phyloP scores from a whole-genome alignment of 257 asterid species.

The Nicotiana tomentosiformis region DNA sequence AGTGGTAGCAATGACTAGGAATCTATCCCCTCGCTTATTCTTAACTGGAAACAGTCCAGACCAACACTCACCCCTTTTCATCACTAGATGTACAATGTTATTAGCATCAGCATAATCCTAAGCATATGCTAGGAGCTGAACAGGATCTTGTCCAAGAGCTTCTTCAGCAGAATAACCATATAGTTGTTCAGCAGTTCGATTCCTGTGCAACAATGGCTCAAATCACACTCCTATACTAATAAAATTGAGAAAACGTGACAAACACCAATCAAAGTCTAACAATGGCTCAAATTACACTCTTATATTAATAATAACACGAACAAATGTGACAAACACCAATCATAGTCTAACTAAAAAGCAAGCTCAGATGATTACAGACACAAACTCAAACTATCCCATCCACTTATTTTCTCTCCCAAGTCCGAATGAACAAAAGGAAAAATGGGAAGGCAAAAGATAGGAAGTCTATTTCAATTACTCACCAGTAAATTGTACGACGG shows the following conservation, averaged over 20 bases:
- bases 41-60: conserved; percentile 72
- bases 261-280: neutral
- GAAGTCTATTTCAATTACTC: conserved; percentile 21
- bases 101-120: conserved; percentile 36
- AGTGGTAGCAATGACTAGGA: conserved; percentile 48
- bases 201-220: conserved; percentile 46
- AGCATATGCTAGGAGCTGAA: conserved; percentile 47
- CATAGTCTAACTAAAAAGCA: neutral
- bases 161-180: conserved; percentile 71
- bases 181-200: conserved; percentile 62
- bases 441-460: neutral
- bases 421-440: neutral
- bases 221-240: neutral
- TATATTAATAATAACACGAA: no score
- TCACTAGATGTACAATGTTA: conserved; percentile 45
- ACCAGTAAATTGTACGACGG: conserved; percentile 75
- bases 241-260: neutral
- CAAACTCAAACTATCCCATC: neutral
- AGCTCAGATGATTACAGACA: neutral
- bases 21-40: conserved; percentile 55
- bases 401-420: neutral
- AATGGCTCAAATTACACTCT: neutral
- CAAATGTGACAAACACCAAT: no score
- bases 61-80: conserved; percentile 62
- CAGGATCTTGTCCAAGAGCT: conserved; percentile 55